phyloP scores from a whole-genome alignment of 306 rosid species.

The Geum urbanum region DNA sequence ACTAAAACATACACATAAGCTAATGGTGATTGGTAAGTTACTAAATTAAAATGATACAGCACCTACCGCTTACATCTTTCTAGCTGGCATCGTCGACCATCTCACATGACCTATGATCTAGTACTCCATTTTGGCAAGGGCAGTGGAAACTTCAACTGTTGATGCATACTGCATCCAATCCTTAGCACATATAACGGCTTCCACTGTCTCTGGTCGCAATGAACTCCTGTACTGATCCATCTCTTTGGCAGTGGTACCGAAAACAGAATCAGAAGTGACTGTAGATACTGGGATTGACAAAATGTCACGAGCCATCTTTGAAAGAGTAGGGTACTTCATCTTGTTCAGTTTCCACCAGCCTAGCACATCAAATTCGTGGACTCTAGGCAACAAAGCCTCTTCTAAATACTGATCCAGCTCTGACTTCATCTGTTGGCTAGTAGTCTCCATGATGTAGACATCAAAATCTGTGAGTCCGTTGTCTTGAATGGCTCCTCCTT shows the following conservation, averaged over 20 bases:
- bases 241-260: conserved; percentile 50
- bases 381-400: conserved; percentile 78
- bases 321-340: conserved; percentile 85
- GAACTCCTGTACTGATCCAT: conserved; percentile 79
- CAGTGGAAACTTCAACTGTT: conserved; percentile 36
- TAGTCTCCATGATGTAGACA: conserved; percentile 87
- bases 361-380: conserved; percentile 69
- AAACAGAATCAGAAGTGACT: conserved; percentile 53
- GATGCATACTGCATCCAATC: conserved; percentile 80
- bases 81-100: conserved; percentile 21
- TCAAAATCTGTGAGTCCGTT: conserved; percentile 86
- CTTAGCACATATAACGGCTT: conserved; percentile 86
- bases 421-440: conserved; percentile 78
- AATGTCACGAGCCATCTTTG: conserved; percentile 92
- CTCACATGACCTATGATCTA: conserved; percentile 36
- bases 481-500: conserved; percentile 61
- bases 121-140: conserved; percentile 57
- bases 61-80: conserved; percentile 21
- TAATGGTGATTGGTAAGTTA: conserved; percentile 12
- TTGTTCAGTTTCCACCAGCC: conserved; percentile 97
- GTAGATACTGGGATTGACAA: conserved; percentile 65
- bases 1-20: conserved; percentile 31
- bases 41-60: conserved; percentile 24
- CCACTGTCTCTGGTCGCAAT: conserved; percentile 77
- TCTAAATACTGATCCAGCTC: conserved; percentile 90